Base-by-base conservation (phyloP, 352 stramenopile genomes). In the Blastocystis sp. region DNA sequence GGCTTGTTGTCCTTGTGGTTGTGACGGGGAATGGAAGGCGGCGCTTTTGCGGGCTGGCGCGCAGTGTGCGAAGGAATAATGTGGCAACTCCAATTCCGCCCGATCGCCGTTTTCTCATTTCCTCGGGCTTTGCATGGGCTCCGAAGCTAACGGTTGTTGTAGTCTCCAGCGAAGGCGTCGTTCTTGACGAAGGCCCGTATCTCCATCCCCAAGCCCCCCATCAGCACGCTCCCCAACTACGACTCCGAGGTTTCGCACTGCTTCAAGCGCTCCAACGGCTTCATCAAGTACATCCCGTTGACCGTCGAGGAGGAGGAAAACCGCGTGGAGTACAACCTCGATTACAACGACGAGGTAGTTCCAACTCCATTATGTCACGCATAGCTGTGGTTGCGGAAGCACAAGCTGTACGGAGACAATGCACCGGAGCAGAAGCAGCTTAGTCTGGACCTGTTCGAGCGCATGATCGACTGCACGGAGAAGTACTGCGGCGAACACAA, bases 381-480 rank as follows among this genome's bases (percentile, higher is more conserved):
- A 1, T 64, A 66, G 80, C 28, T 62, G 66, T 90, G 88, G 88
- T 41, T 90, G 5, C 28, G 61, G n/a, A 64, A 41, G 3, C 64
- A 90, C 53, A 60, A 80, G 21, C 70, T 86, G 52, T 89, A 70
- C 61, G 86, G 86, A 11, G 76, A 86, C 19, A 80, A 80, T 1
- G 88, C 70, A 0, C 43, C 45, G 2, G 70, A 89, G 71, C 89
- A 28, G 17, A 70, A 87, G 40, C n/a, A 89, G n/a, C 17, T 71
- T 0, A 65, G 40, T 34, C 59, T 88, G 38, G 78, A 90, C 23
- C 23, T 91, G 40, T 79, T 90, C 23, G 89, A 90, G 61, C 62
- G 74, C 2, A 70, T 88, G 70, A 89, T 90, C 34, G 78, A 90
- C 61, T 56, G 79, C 11, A 66, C 79, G n/a, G 87, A 90, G 52